Base-by-base conservation (phyloP, 2,329 filamentous ascomycete genomes). In the Fusarium virguliforme region DNA sequence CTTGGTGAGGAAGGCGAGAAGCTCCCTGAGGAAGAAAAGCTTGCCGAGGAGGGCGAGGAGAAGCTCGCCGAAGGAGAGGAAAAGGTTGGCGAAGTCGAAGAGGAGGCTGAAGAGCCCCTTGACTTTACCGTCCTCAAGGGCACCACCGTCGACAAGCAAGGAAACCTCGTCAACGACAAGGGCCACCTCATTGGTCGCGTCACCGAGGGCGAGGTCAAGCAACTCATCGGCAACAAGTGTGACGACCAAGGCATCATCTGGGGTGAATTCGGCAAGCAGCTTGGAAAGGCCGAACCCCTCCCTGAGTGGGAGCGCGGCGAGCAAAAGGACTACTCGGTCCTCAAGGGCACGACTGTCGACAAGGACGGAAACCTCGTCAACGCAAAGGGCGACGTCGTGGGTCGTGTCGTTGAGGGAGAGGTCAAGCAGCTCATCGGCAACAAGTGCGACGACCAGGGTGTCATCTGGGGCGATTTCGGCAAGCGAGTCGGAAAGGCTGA, bases 201-300 rank as follows among this genome's bases (percentile, higher is more conserved):
- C 13, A 81, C 88, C 34, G 86, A 91, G 70, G 91, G 91, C 30
- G 87, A 90, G 37, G 74, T 88, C 26, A 87, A 90, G 78, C 85
- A 91, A 63, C 84, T 92, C n/a, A 85, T 88, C 41, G 91, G 90
- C 26, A 90, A 90, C 76, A 81, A 84, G 34, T 89, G 92, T 22
- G 90, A 92, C 61, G 83, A 90, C n/a, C 89, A 92, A 56, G 91
- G 91, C 6, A 89, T 92, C 50, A 87, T 93, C 37, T 80, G 90
- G 6, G 90, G 92, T 75, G 88, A 84, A 18, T 72, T 55, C 6
- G 91, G 91, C 18, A 92, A 92, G 75, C 84, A 85, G 10, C 84
- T 92, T 26, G 91, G 91, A 34, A 88, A 86, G 65, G 90, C 89
- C 3, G 90, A 94, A 75, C 89, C 90, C 62, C 92, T 89, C 82